Percentiles rank a stretch among this genome's conserved stretches.
These are phyloP conservation scores for Scedosporium aurantiacum DNA, from an alignment of 2,329 filamentous ascomycete species.

Conservation along the genomic window DNA sequence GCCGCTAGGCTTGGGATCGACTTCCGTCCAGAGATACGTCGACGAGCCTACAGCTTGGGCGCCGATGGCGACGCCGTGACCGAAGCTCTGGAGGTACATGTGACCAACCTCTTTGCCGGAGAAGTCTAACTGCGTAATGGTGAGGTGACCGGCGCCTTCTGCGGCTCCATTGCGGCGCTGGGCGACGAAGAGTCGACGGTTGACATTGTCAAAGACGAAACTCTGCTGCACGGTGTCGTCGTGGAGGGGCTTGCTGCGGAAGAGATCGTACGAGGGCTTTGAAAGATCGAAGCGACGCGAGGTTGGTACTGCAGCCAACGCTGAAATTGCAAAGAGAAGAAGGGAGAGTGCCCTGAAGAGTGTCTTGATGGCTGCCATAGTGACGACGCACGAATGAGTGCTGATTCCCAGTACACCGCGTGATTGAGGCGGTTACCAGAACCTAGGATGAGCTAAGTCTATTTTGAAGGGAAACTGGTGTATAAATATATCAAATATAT, in stretches of 20 bases:
- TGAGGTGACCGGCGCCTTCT: constrained; percentile 2
- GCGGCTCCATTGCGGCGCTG: constrained; percentile 6
- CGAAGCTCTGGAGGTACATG: constrained; percentile 8
- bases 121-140: constrained; percentile 9
- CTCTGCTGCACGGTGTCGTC: constrained; percentile 8
- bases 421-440: no score
- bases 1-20: constrained; percentile 2
- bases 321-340: not conserved
- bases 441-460: no score
- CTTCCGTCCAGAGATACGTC: constrained; percentile 9
- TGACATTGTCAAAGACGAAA: constrained; percentile 9
- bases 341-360: not conserved
- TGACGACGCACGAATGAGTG: no score
- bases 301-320: not conserved
- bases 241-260: constrained; percentile 8
- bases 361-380: no score
- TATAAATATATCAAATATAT: no score
- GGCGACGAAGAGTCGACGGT: constrained; percentile 8
- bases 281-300: constrained; percentile 5
- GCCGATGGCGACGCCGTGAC: constrained; percentile 9
- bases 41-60: constrained; percentile 5
- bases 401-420: no score
- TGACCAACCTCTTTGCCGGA: constrained; percentile 6
- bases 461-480: no score
- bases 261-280: constrained; percentile 8